Conservation (phyloP, 225 moss, liverwort and hornwort species). For the Lunularia cruciata region DNA sequence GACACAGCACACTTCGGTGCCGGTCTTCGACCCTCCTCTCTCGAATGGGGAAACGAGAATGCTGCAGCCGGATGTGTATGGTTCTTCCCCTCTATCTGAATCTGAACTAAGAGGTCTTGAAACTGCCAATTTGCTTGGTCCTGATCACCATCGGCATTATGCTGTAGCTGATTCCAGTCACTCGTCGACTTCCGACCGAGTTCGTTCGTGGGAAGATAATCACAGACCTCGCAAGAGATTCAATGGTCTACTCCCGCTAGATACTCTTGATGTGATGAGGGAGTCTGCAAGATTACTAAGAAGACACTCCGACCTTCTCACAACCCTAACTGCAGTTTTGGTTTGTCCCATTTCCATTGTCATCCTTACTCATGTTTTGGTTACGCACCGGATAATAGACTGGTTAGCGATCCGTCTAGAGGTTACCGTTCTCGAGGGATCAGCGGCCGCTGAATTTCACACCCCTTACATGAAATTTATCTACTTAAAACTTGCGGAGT, state of each 20-base stretch:
- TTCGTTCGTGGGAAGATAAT: slow-evolving; percentile 29
- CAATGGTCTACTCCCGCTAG: slow-evolving; percentile 34
- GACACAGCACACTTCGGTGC: not conserved
- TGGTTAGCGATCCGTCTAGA: slow-evolving; percentile 57
- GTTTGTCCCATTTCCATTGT: slow-evolving; percentile 74
- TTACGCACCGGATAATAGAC: slow-evolving; percentile 59
- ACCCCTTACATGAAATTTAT: slow-evolving; percentile 59
- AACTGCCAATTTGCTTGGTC: not conserved
- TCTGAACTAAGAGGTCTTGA: slow-evolving; percentile 7
- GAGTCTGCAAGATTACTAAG: slow-evolving; percentile 76
- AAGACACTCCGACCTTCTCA: slow-evolving; percentile 60
- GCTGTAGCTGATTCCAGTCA: slow-evolving; percentile 8
- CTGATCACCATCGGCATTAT: slow-evolving; percentile 4
- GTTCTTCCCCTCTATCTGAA: slow-evolving; percentile 3
- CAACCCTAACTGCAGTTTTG: slow-evolving; percentile 58
- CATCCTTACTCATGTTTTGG: slow-evolving; percentile 76
- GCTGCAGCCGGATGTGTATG: slow-evolving; percentile 15
- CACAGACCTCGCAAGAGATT: slow-evolving; percentile 37
- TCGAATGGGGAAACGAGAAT: slow-evolving; percentile 9
- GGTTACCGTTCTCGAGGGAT: slow-evolving; percentile 32
- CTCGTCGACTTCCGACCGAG: not conserved
- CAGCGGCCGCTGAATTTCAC: slow-evolving; percentile 48
- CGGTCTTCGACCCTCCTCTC: slow-evolving; percentile 10
- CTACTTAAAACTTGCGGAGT: slow-evolving; percentile 69
- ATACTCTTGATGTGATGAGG: slow-evolving; percentile 73